Evolutionary conservation across 441 rosid genomes (phyloP).

Genomic region (Melastoma candidum): DNA sequence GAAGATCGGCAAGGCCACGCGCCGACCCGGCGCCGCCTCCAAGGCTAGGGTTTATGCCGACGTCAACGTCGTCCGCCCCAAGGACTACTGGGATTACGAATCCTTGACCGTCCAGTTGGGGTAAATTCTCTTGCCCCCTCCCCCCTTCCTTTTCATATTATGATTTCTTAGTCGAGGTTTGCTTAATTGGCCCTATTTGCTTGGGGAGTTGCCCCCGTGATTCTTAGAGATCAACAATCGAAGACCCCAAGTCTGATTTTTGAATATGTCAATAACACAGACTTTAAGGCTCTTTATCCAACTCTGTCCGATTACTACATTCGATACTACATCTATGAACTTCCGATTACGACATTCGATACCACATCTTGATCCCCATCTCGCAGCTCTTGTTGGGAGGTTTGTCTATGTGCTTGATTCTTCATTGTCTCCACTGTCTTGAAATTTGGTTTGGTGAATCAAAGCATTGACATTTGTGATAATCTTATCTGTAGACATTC

Average conservation of each 20-base stretch:
- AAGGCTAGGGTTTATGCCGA: too few relatives aligned
- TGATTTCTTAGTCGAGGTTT: neutral
- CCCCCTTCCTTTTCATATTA: neutral
- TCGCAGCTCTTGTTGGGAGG: too few relatives aligned
- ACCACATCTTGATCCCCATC: too few relatives aligned
- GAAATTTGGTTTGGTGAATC: too few relatives aligned
- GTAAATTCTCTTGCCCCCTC: constrained; percentile 22
- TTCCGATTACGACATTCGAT: constrained; percentile 11
- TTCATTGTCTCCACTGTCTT: too few relatives aligned
- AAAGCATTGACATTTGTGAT: too few relatives aligned
- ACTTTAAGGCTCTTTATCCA: constrained; percentile 90
- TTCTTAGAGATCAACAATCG: constrained; percentile 90
- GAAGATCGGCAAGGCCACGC: too few relatives aligned
- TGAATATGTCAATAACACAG: constrained; percentile 88
- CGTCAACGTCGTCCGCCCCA: too few relatives aligned
- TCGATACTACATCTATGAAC: constrained; percentile 84
- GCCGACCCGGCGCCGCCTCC: too few relatives aligned
- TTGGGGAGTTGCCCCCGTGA: neutral
- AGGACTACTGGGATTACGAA: too few relatives aligned
- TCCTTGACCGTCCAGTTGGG: constrained; percentile 75
- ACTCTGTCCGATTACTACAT: constrained; percentile 82
- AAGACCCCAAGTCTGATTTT: constrained; percentile 95
- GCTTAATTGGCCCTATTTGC: neutral
- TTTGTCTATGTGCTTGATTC: too few relatives aligned
- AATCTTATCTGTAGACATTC: constrained; percentile 46